phyloP scores from a whole-genome alignment of 2,329 filamentous ascomycete species.

The Ophiocordyceps camponoti-leonardi region DNA sequence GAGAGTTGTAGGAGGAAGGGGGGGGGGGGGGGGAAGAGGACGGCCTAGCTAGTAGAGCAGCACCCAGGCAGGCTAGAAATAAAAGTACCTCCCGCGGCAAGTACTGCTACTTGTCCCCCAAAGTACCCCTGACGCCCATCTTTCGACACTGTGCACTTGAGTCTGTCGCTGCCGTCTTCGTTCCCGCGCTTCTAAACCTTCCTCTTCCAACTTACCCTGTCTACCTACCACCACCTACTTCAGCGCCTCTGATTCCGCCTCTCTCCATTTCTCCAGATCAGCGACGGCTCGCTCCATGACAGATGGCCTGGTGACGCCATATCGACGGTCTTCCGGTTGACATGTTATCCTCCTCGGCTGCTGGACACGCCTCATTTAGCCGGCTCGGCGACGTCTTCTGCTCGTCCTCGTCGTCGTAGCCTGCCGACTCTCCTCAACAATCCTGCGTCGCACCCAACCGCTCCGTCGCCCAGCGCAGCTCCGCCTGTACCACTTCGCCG shows the following conservation, averaged over 20 bases:
- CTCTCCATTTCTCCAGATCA: conserved; percentile 5
- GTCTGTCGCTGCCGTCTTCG: conserved; percentile 2
- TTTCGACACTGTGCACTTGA: conserved; percentile 1
- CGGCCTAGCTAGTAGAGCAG: no score
- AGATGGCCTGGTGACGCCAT: conserved; percentile 13
- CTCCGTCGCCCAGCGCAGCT: conserved; percentile 3
- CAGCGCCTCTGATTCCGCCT: conserved; percentile 5
- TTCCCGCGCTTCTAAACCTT: conserved; percentile 6
- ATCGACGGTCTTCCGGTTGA: conserved; percentile 7
- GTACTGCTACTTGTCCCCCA: no score
- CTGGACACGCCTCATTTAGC: conserved; percentile 9
- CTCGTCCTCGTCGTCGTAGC: conserved; percentile 2
- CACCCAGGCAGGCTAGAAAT: no score
- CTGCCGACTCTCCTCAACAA: neutral
- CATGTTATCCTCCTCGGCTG: conserved; percentile 12
- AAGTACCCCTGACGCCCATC: conserved; percentile 4
- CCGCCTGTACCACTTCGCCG: neutral
- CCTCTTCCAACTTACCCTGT: conserved; percentile 1
- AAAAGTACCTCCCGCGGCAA: no score
- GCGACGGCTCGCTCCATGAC: conserved; percentile 11
- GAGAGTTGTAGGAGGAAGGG: no score
- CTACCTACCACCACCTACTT: conserved; percentile 1
- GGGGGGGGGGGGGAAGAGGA: no score
- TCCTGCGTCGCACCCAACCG: conserved; percentile 1
- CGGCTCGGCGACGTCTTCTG: conserved; percentile 6